These are phyloP conservation scores for Salvia miltiorrhiza DNA, from an alignment of 257 asterid genomes.

Conservation along the genomic window DNA sequence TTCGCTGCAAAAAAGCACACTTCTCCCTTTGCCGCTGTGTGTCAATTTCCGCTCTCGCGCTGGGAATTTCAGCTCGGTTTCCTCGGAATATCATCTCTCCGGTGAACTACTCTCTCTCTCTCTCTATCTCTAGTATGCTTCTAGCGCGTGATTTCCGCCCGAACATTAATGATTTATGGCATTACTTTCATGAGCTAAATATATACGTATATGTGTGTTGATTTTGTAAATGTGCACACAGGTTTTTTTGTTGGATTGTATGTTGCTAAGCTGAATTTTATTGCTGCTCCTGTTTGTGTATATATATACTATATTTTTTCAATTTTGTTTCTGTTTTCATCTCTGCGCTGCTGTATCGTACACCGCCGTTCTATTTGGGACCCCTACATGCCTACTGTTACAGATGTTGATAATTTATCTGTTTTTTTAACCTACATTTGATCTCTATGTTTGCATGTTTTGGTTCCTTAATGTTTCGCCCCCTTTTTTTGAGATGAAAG, in stretches of 20 bases:
- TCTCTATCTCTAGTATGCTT: neutral
- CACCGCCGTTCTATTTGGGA: neutral
- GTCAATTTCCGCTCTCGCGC: neutral
- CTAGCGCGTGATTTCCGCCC: neutral
- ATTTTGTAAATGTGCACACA: conserved; percentile 2
- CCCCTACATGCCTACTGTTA: neutral
- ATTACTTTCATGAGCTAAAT: neutral
- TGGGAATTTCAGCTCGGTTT: neutral
- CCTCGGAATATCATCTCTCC: neutral
- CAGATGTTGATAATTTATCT: neutral
- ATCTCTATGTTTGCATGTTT: conserved; percentile 9
- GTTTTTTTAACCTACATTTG: neutral
- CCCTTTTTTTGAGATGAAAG: neutral
- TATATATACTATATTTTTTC: no score
- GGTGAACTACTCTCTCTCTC: conserved; percentile 18
- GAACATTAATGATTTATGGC: neutral
- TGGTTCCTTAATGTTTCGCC: neutral
- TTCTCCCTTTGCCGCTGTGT: neutral
- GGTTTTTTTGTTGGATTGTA: neutral
- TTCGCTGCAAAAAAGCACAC: neutral
- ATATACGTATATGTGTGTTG: neutral
- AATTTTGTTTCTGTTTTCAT: neutral
- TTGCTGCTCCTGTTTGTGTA: neutral
- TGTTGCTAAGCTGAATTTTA: conserved; percentile 16
- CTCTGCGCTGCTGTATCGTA: neutral